phyloP scores from a whole-genome alignment of 2,329 filamentous ascomycete species.

The Didymella pinodella region DNA sequence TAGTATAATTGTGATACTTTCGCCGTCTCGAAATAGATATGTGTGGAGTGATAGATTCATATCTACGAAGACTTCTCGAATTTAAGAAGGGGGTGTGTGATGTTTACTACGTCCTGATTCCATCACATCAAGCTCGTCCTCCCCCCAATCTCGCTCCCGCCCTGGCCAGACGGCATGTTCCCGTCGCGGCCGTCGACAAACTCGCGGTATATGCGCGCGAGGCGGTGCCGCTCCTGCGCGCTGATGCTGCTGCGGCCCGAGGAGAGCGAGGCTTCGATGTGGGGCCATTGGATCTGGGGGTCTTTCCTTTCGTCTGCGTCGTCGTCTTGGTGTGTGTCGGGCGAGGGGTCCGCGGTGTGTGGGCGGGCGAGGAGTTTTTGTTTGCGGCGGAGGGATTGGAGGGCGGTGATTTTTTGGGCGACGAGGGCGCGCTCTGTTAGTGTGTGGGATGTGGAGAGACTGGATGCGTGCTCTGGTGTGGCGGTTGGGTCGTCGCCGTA shows the following conservation, averaged over 20 bases:
- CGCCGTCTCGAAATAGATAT: neutral
- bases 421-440: constrained; percentile 82
- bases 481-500: constrained; percentile 65
- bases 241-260: constrained; percentile 85
- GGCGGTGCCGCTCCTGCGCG: constrained; percentile 73
- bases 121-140: constrained; percentile 87
- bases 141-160: constrained; percentile 89
- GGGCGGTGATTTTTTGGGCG: constrained; percentile 78
- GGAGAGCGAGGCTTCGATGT: constrained; percentile 78
- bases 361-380: constrained; percentile 59
- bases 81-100: too few species aligned
- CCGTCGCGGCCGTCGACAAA: constrained; percentile 93
- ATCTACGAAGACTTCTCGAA: too few species aligned
- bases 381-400: constrained; percentile 74
- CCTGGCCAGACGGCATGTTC: constrained; percentile 93
- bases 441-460: constrained; percentile 60
- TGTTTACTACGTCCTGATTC: too few species aligned
- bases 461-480: constrained; percentile 2
- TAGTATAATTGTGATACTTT: constrained; percentile 5
- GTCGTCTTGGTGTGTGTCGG: constrained; percentile 18
- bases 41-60: neutral
- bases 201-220: constrained; percentile 86
- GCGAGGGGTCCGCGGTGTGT: constrained; percentile 10
- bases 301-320: constrained; percentile 64
- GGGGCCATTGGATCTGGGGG: constrained; percentile 83